Evolutionary conservation across 139 green algal genomes (phyloP), one percentile per base, ranked within the genome.

Genomic region (Picochlorum sp.): DNA sequence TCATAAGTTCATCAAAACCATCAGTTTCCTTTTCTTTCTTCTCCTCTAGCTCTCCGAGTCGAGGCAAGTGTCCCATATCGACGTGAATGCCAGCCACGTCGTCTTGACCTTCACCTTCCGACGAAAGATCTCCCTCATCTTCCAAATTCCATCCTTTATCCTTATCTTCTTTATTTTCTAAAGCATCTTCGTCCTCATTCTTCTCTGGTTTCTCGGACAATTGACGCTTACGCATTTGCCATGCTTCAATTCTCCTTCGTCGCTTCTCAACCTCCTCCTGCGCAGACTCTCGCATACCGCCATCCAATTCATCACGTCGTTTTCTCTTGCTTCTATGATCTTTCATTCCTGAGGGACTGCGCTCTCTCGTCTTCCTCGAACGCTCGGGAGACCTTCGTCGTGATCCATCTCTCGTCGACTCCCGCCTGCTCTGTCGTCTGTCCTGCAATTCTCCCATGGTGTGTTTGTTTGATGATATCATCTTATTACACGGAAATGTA

Each of bases 211-310:
- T 60, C 14, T 55, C 29, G 12, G 28, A 13, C 64, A 52, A 14
- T 12, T 60, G 26, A 18, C 32, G 28, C 36, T 20, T 25, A 33
- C 49, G 36, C 35, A 37, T 43, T 31, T 82, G 80, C 84, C 84
- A 91, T 50, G 80, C 78, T 69, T 85, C 72, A 14, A 89, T 71
- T 10, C 81, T 64, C 68, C 73, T 73, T 30, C 84, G 66, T 33
- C 80, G 62, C 56, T 73, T 68, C 70, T 87, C 80, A 55, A 77
- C 74, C 57, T 91, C 80, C 24, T 87, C 71, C 12, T 70, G 24
- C 2, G 20, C 61, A 28, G 68, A 50, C 61, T 86, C 78, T 31
- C 39, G 14, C 36, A 13, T 47, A 16, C 9, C 1, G 5, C 39
- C 39, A 16, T 7, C 10, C 39, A 47, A 16, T 2, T 26, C 2